phyloP scores from a whole-genome alignment of 306 rosid species.

The Ziziphus jujuba region DNA sequence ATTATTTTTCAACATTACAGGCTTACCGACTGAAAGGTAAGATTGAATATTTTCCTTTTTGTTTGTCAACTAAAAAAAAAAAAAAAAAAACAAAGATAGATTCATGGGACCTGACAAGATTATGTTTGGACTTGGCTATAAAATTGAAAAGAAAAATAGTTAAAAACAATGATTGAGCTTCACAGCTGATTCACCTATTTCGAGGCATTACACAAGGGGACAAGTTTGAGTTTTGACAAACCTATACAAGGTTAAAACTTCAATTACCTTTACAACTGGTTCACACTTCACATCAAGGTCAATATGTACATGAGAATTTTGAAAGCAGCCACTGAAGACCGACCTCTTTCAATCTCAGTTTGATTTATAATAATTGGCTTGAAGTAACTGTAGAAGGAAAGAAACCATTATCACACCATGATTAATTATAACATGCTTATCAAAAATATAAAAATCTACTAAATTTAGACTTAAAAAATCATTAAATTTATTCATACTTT shows the following conservation, averaged over 20 bases:
- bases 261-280: slow-evolving; percentile 29
- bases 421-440: neutral
- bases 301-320: neutral
- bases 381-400: neutral
- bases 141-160: neutral
- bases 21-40: too few species aligned
- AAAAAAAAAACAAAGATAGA: neutral
- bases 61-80: neutral
- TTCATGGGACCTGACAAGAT: neutral
- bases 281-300: slow-evolving; percentile 13
- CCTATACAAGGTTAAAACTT: slow-evolving; percentile 7
- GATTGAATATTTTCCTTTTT: too few species aligned
- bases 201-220: slow-evolving; percentile 6
- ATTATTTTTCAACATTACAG: too few species aligned
- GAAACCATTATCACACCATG: slow-evolving; percentile 1
- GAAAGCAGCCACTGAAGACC: neutral
- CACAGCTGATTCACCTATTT: slow-evolving; percentile 8
- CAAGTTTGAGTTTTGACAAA: slow-evolving; percentile 1
- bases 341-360: too few species aligned
- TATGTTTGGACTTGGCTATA: too few species aligned
- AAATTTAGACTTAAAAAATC: neutral
- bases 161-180: slow-evolving; percentile 1
- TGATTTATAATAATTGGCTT: neutral
- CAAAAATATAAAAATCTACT: neutral
- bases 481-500: too few species aligned